Conservation (phyloP, 2,329 filamentous ascomycete species). For the Penicillium sp. region DNA sequence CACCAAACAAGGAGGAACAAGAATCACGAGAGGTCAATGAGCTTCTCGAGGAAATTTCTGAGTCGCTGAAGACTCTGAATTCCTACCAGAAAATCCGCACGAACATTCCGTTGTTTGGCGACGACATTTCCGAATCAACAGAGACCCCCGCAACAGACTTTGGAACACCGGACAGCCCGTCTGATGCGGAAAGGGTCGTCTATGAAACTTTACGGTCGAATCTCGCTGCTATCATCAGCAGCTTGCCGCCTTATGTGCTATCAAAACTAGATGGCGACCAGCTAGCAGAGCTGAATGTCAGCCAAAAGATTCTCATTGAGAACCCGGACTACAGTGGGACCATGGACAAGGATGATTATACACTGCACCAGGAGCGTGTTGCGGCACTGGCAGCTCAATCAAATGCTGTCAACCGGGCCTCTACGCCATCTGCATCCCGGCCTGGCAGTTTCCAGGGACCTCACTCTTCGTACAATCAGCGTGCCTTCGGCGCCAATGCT, state of each 20-base stretch:
- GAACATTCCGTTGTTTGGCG: conserved; percentile 21
- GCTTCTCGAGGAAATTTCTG: conserved; percentile 57
- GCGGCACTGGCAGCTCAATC: conserved; percentile 33
- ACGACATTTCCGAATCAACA: conserved; percentile 34
- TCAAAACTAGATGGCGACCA: conserved; percentile 83
- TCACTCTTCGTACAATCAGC: conserved; percentile 35
- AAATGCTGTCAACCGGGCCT: conserved; percentile 31
- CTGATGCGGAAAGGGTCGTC: conserved; percentile 54
- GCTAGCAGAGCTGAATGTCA: conserved; percentile 77
- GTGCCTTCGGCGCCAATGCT: conserved; percentile 31
- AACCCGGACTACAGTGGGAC: conserved; percentile 71
- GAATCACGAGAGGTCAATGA: conserved; percentile 49
- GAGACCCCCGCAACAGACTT: conserved; percentile 21
- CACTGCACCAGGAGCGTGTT: conserved; percentile 49
- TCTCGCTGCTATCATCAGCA: conserved; percentile 68
- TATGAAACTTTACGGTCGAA: conserved; percentile 76
- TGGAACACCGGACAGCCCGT: conserved; percentile 52
- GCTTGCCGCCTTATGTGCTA: conserved; percentile 78
- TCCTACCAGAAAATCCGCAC: conserved; percentile 63
- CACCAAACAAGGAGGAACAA: conserved; percentile 32
- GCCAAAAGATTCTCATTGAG: conserved; percentile 70
- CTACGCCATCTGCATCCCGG: conserved; percentile 35
- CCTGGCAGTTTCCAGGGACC: conserved; percentile 31
- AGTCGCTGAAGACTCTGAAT: conserved; percentile 59
- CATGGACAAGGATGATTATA: conserved; percentile 77